Evolutionary conservation across 1,284 basidiomycete genomes (phyloP).

Genomic region (Sanghuangporus baumii): DNA sequence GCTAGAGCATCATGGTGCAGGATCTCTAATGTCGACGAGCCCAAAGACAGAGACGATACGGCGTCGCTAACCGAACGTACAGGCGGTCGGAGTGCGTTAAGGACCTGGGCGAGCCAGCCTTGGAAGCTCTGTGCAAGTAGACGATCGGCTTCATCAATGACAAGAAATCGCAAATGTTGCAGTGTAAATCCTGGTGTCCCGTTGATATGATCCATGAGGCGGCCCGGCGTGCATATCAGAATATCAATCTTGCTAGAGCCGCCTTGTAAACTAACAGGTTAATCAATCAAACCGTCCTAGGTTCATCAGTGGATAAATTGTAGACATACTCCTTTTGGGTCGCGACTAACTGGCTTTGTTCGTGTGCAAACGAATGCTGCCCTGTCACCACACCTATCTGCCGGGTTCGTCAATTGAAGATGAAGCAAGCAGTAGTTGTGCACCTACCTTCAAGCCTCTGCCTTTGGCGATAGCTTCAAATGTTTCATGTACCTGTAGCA

Average conservation of each 20-base stretch:
- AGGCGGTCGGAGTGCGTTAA: constrained; percentile 59
- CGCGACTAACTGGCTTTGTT: constrained; percentile 67
- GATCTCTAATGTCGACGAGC: constrained; percentile 8
- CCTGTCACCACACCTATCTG: constrained; percentile 79
- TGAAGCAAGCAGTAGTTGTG: background rate
- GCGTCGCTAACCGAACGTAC: background rate
- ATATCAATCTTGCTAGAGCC: constrained; percentile 91
- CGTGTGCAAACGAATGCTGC: constrained; percentile 80
- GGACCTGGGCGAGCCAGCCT: constrained; percentile 84
- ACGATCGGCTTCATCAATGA: constrained; percentile 97
- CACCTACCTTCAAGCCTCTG: constrained; percentile 73
- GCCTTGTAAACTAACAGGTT: constrained; percentile 46
- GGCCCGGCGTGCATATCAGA: constrained; percentile 91
- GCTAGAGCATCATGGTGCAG: constrained; percentile 48
- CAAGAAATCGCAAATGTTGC: constrained; percentile 89
- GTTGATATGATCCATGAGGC: constrained; percentile 90
- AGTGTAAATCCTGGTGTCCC: constrained; percentile 87
- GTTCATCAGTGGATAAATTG: background rate
- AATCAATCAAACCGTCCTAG: constrained; percentile 2
- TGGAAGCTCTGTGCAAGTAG: constrained; percentile 94
- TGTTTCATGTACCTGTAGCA: constrained; percentile 87
- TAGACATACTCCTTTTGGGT: constrained; percentile 43
- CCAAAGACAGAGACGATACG: background rate
- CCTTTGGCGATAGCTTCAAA: constrained; percentile 84
- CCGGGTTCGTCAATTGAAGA: constrained; percentile 5